A percentile compares a stretch with the other conserved stretches of the same genome.
These are phyloP conservation scores for Starmerella floricola DNA, from an alignment of 805 yeast genomes.

Conservation along the genomic window DNA sequence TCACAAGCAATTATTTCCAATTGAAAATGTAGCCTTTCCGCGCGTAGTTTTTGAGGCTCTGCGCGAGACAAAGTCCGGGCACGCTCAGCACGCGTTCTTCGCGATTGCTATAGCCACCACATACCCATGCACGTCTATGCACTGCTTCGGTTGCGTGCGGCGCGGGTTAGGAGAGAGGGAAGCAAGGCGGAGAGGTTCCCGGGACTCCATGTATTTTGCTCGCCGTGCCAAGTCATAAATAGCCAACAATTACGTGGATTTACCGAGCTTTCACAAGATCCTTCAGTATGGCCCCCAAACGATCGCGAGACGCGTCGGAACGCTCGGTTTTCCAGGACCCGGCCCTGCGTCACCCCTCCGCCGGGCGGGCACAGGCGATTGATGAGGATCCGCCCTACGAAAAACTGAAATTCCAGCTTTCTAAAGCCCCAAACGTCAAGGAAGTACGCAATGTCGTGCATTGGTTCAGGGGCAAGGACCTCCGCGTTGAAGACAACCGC, in stretches of 20 bases:
- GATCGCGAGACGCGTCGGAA: background rate
- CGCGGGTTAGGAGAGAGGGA: too few relatives aligned
- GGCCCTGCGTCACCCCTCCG: conserved; percentile 12
- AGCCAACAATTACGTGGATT: background rate
- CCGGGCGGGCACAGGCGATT: conserved; percentile 16
- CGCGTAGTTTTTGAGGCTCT: too few relatives aligned
- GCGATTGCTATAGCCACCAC: too few relatives aligned
- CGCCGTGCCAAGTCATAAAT: background rate
- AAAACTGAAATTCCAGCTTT: conserved; percentile 4
- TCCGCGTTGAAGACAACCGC: conserved; percentile 36
- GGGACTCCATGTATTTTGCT: too few relatives aligned
- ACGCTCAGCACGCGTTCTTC: too few relatives aligned
- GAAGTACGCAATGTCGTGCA: conserved; percentile 28
- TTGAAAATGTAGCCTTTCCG: too few relatives aligned
- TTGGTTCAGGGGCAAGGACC: conserved; percentile 37
- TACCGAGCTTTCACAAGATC: background rate
- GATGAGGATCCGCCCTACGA: conserved; percentile 16
- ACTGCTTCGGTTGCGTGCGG: too few relatives aligned
- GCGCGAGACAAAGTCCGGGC: too few relatives aligned
- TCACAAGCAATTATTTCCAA: too few relatives aligned
- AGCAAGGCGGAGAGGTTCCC: too few relatives aligned
- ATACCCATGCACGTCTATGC: too few relatives aligned
- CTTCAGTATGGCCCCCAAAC: background rate
- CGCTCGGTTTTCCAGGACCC: conserved; percentile 2
- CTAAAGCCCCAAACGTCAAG: background rate